Conservation (phyloP, 495 filamentous ascomycete species). For the Saxophila tyrrhenica region DNA sequence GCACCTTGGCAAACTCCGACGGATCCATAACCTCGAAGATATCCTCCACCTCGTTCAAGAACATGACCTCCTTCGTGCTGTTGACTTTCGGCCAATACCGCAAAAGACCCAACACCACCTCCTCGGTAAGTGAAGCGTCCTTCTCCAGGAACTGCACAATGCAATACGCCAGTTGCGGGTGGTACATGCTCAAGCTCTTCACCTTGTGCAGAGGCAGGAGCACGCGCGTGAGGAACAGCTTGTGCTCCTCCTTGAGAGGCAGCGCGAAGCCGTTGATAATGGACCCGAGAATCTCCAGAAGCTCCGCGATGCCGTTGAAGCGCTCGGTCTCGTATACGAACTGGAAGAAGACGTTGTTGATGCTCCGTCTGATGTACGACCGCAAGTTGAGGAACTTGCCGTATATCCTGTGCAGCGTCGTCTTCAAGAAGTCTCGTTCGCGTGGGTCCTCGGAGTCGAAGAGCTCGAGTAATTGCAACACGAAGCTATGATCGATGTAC, state of each 20-base stretch:
- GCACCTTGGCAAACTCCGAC: slow-evolving; percentile 95
- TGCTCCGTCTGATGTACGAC: slow-evolving; percentile 93
- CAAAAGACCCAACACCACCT: slow-evolving; percentile 89
- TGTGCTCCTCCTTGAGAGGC: slow-evolving; percentile 97
- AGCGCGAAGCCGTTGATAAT: slow-evolving; percentile 99
- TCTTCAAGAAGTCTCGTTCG: slow-evolving; percentile 96
- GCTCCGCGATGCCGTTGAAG: slow-evolving; percentile 95
- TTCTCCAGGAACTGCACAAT: slow-evolving; percentile 99
- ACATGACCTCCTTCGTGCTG: slow-evolving; percentile 99
- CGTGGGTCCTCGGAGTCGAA: slow-evolving; percentile 98
- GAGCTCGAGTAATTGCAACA: slow-evolving; percentile 89
- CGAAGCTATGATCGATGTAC: slow-evolving; percentile 96
- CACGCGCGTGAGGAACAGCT: slow-evolving; percentile 90
- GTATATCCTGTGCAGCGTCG: slow-evolving; percentile 94
- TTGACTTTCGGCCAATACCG: slow-evolving; percentile 99
- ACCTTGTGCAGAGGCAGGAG: slow-evolving; percentile 93
- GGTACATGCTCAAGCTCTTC: slow-evolving; percentile 99
- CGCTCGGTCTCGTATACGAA: slow-evolving; percentile 98
- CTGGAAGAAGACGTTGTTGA: slow-evolving; percentile 99
- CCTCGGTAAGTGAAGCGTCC: slow-evolving; percentile 92
- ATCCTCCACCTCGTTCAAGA: slow-evolving; percentile 96
- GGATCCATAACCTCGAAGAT: slow-evolving; percentile 99
- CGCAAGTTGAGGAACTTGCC: slow-evolving; percentile 97
- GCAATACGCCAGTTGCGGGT: slow-evolving; percentile 95
- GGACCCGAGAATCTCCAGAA: slow-evolving; percentile 92